Base-by-base conservation (phyloP, 257 asterid species). In the Scutellaria baicalensis region DNA sequence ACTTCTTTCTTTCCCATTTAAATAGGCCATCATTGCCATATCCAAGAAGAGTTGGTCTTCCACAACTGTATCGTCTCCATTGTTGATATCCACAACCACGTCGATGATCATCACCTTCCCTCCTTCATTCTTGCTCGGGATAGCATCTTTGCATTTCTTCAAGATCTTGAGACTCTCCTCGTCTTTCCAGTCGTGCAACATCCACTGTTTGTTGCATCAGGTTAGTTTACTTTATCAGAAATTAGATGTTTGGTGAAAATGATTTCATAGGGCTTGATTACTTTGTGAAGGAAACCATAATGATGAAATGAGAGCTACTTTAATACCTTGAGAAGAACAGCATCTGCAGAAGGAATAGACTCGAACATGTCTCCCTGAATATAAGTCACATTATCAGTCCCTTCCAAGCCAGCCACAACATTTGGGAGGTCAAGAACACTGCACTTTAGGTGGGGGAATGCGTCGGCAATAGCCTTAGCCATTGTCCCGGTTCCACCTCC, bases 31-130 rank as follows among this genome's bases (percentile, higher is more conserved):
- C 83, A 76, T 76, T 8, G 13, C 3, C 78, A 84, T 51, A 9
- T 71, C 81, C 4, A 55, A 33, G 36, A 40, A 73, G 12, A 73
- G 36, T 17, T 75, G 75, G 23, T 56, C 69, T 66, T 70, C 69
- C 1, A 38, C 44, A 13, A 64, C 72, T 11, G 56, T 31, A 7
- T 2, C 45, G 36, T 23, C 66, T 11, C 58, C 71, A 5, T 50
- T 38, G 33, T 75, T 3, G 27, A 44, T 42, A 33, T 58, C 77
- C 42, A 80, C 40, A 7, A 81, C 74, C 31, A 74, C 62, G 50
- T 84, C 84, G 0, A 81, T 48, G 58, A 81, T 74, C 1, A 81
- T 60, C 67, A 79, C 73, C 21, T 84, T 84, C 12, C 64, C 42
- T 16, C 77, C 73, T 3, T 58, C 50, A 1, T 59, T 68, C 17